Evolutionary conservation across 2,329 filamentous ascomycete species (phyloP).

Genomic region (Colletotrichum sansevieriae): DNA sequence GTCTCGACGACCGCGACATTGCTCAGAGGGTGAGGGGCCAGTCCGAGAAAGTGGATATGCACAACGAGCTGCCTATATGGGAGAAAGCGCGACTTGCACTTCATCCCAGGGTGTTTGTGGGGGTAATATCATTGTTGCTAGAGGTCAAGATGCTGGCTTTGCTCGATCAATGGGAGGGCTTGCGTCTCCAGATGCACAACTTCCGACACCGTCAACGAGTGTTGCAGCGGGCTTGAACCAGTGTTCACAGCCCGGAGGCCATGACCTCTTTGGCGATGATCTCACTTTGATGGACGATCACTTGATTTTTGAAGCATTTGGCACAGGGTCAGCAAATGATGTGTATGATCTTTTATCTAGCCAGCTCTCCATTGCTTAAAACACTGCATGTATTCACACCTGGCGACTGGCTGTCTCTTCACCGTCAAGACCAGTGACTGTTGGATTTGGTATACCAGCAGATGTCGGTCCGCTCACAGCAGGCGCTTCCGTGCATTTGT

Average conservation of each 20-base stretch:
- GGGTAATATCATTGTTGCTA: rapidly evolving
- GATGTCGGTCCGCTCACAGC: too few species aligned
- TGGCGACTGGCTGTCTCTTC: too few species aligned
- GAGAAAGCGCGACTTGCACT: background rate
- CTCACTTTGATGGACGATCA: background rate
- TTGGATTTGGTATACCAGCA: too few species aligned
- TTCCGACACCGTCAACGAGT: background rate
- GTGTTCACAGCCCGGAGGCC: background rate
- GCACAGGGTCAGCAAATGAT: background rate
- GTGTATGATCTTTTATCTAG: slow-evolving; percentile 7
- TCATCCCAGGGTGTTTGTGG: background rate
- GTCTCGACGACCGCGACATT: background rate
- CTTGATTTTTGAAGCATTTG: background rate
- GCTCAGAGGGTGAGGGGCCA: background rate
- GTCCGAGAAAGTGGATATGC: background rate
- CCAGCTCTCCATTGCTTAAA: background rate
- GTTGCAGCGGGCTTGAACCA: background rate
- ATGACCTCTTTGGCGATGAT: background rate
- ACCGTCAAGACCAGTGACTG: too few species aligned
- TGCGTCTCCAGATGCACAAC: background rate
- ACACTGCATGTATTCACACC: too few species aligned
- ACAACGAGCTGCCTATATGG: background rate
- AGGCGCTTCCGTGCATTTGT: too few species aligned
- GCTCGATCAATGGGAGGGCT: background rate
- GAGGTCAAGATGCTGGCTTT: background rate